These are phyloP conservation scores for Hericium erinaceus DNA, from an alignment of 768 basidiomycete genomes.

Conservation along the genomic window DNA sequence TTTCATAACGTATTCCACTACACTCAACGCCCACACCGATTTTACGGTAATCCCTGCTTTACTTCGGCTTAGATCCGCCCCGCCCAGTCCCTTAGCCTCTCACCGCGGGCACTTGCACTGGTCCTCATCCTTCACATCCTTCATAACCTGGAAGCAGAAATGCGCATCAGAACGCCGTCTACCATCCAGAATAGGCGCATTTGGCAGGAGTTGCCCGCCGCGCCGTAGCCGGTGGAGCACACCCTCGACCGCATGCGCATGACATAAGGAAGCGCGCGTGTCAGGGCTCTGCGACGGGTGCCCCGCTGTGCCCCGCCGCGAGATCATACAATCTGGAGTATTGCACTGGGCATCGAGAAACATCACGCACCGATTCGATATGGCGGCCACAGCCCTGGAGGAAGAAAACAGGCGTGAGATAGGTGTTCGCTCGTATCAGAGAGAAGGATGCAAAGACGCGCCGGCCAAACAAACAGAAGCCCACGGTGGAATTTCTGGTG, in stretches of 20 bases:
- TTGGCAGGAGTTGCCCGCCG: not conserved
- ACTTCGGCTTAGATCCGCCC: not conserved
- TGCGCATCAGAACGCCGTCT: not conserved
- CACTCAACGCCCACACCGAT: not conserved
- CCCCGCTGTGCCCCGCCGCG: not conserved
- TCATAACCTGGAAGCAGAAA: conserved; percentile 33
- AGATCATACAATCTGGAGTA: not conserved
- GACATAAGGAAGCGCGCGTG: conserved; percentile 4
- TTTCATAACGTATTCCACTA: not conserved
- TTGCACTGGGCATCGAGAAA: not conserved
- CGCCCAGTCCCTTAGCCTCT: not conserved
- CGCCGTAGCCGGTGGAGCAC: not conserved
- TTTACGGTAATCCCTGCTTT: not conserved
- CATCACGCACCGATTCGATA: conserved; percentile 12
- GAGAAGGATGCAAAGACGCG: not conserved
- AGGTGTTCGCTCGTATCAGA: not conserved
- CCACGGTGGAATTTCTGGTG: too few relatives aligned
- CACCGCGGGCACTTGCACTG: conserved; percentile 33
- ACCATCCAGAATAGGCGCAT: not conserved
- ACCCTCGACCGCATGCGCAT: not conserved
- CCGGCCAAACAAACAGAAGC: too few relatives aligned
- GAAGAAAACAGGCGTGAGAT: not conserved
- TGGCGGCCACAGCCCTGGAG: conserved; percentile 15
- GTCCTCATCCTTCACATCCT: conserved; percentile 39
- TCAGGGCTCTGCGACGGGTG: not conserved